A percentile compares a stretch with the other conserved stretches of the same genome.
Conservation (phyloP, 208 protist genomes). For the Wallacemonas sp. region DNA sequence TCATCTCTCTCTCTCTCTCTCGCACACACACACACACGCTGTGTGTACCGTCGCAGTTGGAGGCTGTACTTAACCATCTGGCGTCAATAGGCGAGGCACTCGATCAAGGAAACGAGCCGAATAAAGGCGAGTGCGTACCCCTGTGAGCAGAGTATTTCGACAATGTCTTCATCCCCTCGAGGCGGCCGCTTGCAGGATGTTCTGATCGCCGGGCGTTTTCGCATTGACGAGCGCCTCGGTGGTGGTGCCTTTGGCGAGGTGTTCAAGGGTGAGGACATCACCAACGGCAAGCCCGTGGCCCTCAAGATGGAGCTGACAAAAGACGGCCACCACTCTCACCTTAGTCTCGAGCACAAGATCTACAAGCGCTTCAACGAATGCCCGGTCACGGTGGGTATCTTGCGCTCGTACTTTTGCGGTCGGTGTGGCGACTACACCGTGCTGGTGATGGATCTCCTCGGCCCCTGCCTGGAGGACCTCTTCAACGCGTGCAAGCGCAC, state of each 20-base stretch:
- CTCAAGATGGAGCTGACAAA: conserved; percentile 85
- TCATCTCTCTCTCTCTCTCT: no score
- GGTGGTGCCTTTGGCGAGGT: conserved; percentile 98
- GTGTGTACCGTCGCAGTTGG: no score
- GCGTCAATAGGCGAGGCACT: no score
- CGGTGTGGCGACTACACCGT: conserved; percentile 97
- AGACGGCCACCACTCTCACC: conserved; percentile 58
- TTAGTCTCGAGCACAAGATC: conserved; percentile 74
- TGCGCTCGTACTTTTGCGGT: conserved; percentile 95
- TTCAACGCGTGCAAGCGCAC: conserved; percentile 93
- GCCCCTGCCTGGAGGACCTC: conserved; percentile 98
- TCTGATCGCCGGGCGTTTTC: conserved; percentile 90
- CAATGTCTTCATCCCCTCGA: background rate
- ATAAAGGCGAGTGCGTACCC: background rate
- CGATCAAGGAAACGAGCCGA: background rate
- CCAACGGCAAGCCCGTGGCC: conserved; percentile 60
- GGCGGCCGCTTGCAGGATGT: conserved; percentile 33
- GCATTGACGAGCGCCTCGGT: conserved; percentile 95
- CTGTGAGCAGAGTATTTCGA: background rate
- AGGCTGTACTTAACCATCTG: no score
- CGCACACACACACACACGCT: no score
- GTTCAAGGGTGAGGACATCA: conserved; percentile 82
- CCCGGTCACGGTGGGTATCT: conserved; percentile 91
- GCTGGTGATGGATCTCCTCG: conserved; percentile 99
- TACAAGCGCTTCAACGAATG: conserved; percentile 77